Percentiles rank a stretch among this genome's conserved stretches.
phyloP scores from a whole-genome alignment of 2,329 filamentous ascomycete species.

The Albifimbria verrucaria region DNA sequence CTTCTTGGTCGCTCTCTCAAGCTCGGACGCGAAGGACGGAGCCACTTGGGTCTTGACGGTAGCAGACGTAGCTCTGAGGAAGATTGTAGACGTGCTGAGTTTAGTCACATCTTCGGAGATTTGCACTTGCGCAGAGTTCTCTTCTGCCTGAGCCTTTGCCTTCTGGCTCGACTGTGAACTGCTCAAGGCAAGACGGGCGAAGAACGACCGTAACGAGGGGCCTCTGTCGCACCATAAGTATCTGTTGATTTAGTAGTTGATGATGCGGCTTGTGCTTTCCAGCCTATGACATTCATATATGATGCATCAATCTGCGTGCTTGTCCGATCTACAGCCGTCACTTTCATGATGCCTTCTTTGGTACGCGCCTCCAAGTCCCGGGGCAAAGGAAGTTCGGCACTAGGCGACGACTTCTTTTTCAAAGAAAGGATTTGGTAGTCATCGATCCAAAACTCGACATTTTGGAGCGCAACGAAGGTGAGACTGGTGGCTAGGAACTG shows the following conservation, averaged over 20 bases:
- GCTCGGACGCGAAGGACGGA: conserved; percentile 71
- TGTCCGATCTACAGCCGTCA: conserved; percentile 75
- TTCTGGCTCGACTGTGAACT: conserved; percentile 48
- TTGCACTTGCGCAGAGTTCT: conserved; percentile 58
- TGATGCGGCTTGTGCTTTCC: conserved; percentile 59
- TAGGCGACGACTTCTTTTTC: conserved; percentile 81
- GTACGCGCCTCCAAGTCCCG: conserved; percentile 78
- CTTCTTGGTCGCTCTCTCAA: conserved; percentile 96
- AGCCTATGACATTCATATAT: conserved; percentile 85
- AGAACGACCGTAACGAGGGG: conserved; percentile 74
- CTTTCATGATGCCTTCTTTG: conserved; percentile 83
- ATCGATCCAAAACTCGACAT: conserved; percentile 87
- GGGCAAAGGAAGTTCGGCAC: conserved; percentile 68
- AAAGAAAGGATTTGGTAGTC: conserved; percentile 77
- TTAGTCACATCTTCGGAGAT: conserved; percentile 70
- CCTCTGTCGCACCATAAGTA: conserved; percentile 43
- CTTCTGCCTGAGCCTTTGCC: conserved; percentile 58
- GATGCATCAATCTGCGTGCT: conserved; percentile 88
- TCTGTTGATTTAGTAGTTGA: conserved; percentile 41
- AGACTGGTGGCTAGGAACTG: conserved; percentile 94
- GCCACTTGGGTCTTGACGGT: conserved; percentile 73
- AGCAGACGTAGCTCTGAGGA: conserved; percentile 83
- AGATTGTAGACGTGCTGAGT: conserved; percentile 73
- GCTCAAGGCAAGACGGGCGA: conserved; percentile 67
- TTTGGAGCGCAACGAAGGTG: conserved; percentile 87